A percentile compares a stretch with the other conserved stretches of the same genome.
Evolutionary conservation across 768 basidiomycete genomes (phyloP).

Genomic region (Pluteus cervinus): DNA sequence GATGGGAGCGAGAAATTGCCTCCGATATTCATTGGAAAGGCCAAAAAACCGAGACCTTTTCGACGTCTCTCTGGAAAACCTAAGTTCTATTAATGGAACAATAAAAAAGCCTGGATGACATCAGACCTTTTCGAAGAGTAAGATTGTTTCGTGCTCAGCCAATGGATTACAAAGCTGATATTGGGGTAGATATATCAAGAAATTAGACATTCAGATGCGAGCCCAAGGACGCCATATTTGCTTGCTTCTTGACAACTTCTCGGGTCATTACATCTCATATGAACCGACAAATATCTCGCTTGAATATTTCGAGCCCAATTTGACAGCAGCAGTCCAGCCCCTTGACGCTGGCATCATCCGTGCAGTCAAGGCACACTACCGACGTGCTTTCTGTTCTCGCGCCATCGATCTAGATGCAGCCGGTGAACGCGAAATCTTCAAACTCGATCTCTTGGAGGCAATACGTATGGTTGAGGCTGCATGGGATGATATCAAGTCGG

Average conservation of each 20-base stretch:
- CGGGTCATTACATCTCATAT: slow-evolving; percentile 19
- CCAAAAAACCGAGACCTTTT: slow-evolving; percentile 22
- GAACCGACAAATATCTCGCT: slow-evolving; percentile 22
- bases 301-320: slow-evolving; percentile 24
- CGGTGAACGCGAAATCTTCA: slow-evolving; percentile 26
- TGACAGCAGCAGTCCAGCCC: slow-evolving; percentile 31
- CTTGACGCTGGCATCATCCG: slow-evolving; percentile 28
- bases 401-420: slow-evolving; percentile 24
- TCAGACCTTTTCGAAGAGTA: slow-evolving; percentile 25
- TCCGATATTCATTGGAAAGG: slow-evolving; percentile 28
- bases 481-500: slow-evolving; percentile 20
- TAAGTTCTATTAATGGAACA: slow-evolving; percentile 31
- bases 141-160: slow-evolving; percentile 3
- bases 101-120: slow-evolving; percentile 36
- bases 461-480: slow-evolving; percentile 25
- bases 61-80: slow-evolving; percentile 12
- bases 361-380: slow-evolving; percentile 30
- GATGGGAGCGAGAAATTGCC: slow-evolving; percentile 25
- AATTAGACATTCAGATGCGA: slow-evolving; percentile 17
- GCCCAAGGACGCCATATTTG: slow-evolving; percentile 14
- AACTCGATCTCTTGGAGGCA: slow-evolving; percentile 26
- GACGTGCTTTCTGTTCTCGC: slow-evolving; percentile 14
- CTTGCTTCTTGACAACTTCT: slow-evolving; percentile 26
- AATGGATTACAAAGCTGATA: neutral
- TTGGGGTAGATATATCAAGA: slow-evolving; percentile 16